phyloP scores from a whole-genome alignment of 805 yeast species.

The Lipomyces spencermartinsiae region DNA sequence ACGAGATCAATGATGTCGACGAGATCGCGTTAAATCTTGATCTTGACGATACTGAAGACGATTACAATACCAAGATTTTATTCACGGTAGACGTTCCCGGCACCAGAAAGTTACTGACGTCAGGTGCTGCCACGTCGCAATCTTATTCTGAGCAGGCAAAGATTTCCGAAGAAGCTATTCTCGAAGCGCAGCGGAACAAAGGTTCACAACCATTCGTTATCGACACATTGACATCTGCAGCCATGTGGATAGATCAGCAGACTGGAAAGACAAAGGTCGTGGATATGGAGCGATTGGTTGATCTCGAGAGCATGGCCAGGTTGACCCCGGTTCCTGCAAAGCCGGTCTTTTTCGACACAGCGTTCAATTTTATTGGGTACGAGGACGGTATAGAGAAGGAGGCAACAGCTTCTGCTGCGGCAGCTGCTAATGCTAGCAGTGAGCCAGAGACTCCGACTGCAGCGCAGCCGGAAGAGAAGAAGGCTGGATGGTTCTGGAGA shows the following conservation, averaged over 20 bases:
- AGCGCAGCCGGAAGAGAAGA: slow-evolving; percentile 5
- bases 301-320: slow-evolving; percentile 41
- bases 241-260: not conserved
- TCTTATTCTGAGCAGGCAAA: slow-evolving; percentile 16
- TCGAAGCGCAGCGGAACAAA: slow-evolving; percentile 11
- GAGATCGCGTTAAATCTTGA: slow-evolving; percentile 28
- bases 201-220: slow-evolving; percentile 46
- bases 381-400: slow-evolving; percentile 16
- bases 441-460: not conserved
- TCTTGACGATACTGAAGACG: slow-evolving; percentile 20
- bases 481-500: slow-evolving; percentile 36
- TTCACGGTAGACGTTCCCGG: slow-evolving; percentile 27
- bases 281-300: slow-evolving; percentile 43
- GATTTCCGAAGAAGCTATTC: slow-evolving; percentile 2
- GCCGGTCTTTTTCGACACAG: slow-evolving; percentile 91
- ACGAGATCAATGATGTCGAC: slow-evolving; percentile 28
- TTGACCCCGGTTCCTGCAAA: slow-evolving; percentile 73
- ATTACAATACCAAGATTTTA: slow-evolving; percentile 15
- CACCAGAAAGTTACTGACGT: slow-evolving; percentile 28
- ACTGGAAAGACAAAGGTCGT: slow-evolving; percentile 42
- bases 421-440: not conserved
- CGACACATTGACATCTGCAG: slow-evolving; percentile 50
- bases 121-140: slow-evolving; percentile 20
- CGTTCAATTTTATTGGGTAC: slow-evolving; percentile 71
- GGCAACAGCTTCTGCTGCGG: not conserved